Evolutionary conservation across 331 rosid species (phyloP).

Genomic region (Stylosanthes scabra): DNA sequence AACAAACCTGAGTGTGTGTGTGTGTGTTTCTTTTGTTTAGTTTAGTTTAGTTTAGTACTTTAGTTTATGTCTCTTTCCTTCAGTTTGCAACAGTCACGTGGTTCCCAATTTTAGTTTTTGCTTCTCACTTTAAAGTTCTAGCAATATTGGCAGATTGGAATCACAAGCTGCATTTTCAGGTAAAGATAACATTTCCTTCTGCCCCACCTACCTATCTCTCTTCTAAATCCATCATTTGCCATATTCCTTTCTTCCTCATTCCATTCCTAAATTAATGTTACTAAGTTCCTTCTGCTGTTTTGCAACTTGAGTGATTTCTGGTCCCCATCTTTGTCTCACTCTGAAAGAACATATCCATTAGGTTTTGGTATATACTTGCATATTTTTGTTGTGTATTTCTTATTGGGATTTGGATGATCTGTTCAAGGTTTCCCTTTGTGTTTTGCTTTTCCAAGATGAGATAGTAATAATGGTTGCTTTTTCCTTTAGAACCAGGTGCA

Average conservation of each 20-base stretch:
- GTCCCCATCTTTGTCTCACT: background rate
- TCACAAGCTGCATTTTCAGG: background rate
- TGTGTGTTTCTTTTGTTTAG: background rate
- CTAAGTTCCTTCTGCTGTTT: background rate
- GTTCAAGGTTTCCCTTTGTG: slow-evolving; percentile 2
- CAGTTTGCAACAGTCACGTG: slow-evolving; percentile 4
- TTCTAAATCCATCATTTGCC: background rate
- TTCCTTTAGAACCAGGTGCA: background rate
- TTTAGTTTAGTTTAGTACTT: too few relatives aligned
- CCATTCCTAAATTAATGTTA: background rate
- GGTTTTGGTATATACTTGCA: background rate
- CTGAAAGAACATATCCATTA: background rate
- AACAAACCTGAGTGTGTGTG: background rate
- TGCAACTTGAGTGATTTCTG: background rate
- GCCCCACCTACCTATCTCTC: background rate
- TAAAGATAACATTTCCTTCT: too few relatives aligned
- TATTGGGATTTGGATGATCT: background rate
- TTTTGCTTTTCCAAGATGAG: background rate
- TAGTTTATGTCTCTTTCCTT: background rate
- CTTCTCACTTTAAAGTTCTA: background rate
- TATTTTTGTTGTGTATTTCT: background rate
- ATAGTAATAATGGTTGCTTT: background rate
- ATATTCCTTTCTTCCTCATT: background rate
- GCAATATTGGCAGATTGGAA: background rate
- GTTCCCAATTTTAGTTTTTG: background rate